phyloP scores from a whole-genome alignment of 1,284 basidiomycete species.

The Apiotrichum porosum region DNA sequence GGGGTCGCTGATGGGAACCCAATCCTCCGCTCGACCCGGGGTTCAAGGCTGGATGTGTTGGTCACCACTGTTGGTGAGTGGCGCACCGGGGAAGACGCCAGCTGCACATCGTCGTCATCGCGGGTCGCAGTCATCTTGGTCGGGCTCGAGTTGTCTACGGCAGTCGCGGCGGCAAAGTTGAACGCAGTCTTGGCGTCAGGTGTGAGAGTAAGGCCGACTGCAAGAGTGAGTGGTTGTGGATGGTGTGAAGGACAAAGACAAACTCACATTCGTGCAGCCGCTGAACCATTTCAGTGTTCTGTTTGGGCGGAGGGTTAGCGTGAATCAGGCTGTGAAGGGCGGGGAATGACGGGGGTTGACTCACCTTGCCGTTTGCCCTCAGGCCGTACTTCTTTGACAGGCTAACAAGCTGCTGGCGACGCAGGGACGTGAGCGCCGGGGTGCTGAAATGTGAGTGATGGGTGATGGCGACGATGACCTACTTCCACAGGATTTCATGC shows the following conservation, averaged over 20 bases:
- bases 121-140: background rate
- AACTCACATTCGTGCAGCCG: slow-evolving; percentile 41
- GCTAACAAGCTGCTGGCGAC: slow-evolving; percentile 45
- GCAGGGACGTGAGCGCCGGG: slow-evolving; percentile 40
- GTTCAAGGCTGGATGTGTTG: too few species aligned
- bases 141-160: background rate
- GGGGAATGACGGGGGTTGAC: slow-evolving; percentile 1
- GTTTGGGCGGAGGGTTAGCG: slow-evolving; percentile 6
- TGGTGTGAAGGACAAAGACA: too few species aligned
- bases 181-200: slow-evolving; percentile 13
- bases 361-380: slow-evolving; percentile 45
- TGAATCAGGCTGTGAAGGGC: background rate
- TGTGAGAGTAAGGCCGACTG: slow-evolving; percentile 14
- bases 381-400: slow-evolving; percentile 45
- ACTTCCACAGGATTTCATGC: slow-evolving; percentile 5
- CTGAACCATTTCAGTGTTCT: slow-evolving; percentile 41
- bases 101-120: background rate
- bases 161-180: slow-evolving; percentile 1
- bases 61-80: too few species aligned
- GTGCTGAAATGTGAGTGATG: slow-evolving; percentile 19
- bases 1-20: too few species aligned
- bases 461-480: background rate
- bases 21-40: too few species aligned
- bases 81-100: too few species aligned
- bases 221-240: background rate